Conservation (phyloP, 257 asterid genomes). For the Salvia miltiorrhiza region DNA sequence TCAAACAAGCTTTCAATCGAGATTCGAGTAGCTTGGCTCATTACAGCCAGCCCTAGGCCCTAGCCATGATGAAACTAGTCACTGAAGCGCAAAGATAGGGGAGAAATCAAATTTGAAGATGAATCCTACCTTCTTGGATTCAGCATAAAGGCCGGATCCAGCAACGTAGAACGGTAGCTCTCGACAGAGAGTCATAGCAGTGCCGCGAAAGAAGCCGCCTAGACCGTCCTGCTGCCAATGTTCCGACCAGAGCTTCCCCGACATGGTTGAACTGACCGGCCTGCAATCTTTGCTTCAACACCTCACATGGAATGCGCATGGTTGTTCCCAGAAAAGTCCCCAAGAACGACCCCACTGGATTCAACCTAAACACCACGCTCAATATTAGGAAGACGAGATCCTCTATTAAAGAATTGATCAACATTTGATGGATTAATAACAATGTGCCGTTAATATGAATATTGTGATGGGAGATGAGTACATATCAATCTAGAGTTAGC, state of each 20-base stretch:
- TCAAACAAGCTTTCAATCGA: neutral
- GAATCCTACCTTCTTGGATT: conserved; percentile 74
- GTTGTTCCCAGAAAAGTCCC: conserved; percentile 88
- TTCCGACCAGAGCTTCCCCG: conserved; percentile 75
- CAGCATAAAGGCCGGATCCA: conserved; percentile 83
- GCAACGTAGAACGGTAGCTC: conserved; percentile 91
- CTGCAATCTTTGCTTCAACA: conserved; percentile 83
- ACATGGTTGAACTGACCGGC: conserved; percentile 76
- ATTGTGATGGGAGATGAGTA: too few species aligned
- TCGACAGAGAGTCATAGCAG: conserved; percentile 85
- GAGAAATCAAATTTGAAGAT: neutral
- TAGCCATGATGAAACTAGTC: neutral
- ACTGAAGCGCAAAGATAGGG: neutral
- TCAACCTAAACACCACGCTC: conserved; percentile 43
- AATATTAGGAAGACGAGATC: neutral
- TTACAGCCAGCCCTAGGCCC: neutral
- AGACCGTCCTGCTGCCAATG: conserved; percentile 86
- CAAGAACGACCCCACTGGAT: conserved; percentile 67
- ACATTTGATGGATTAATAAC: too few species aligned
- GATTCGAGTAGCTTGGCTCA: neutral
- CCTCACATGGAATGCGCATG: conserved; percentile 84
- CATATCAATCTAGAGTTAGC: neutral
- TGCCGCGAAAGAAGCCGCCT: conserved; percentile 88
- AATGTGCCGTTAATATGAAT: too few species aligned
- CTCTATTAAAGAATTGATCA: neutral